phyloP scores from a whole-genome alignment of 805 yeast species.

The Hanseniaspora lindneri region DNA sequence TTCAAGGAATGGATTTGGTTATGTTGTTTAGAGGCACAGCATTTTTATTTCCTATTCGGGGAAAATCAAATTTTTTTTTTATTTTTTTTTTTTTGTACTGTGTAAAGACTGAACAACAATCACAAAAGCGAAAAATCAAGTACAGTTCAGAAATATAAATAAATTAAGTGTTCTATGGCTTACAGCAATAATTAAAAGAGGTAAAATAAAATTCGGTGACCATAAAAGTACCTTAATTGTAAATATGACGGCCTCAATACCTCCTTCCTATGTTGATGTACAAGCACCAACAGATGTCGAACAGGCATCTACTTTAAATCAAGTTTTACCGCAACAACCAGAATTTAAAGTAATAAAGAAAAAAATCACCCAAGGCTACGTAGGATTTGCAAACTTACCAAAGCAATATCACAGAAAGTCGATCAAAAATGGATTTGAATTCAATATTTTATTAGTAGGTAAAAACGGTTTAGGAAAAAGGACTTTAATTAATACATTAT shows the following conservation, averaged over 20 bases:
- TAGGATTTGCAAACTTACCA: constrained; percentile 94
- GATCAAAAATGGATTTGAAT: constrained; percentile 74
- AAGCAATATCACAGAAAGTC: constrained; percentile 98
- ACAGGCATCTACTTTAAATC: neutral
- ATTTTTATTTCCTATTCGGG: neutral
- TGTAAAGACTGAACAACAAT: neutral
- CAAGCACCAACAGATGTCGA: neutral
- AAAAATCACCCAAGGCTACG: constrained; percentile 70
- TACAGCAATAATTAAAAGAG: no score
- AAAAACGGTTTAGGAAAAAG: constrained; percentile 88
- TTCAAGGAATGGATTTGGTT: no score
- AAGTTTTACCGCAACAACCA: constrained; percentile 28
- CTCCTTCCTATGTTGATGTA: neutral
- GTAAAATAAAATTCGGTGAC: no score
- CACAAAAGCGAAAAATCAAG: neutral
- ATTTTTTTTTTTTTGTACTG: neutral
- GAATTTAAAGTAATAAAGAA: constrained; percentile 57
- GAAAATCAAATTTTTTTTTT: neutral
- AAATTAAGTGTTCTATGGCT: no score
- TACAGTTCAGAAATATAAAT: no score
- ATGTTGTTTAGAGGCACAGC: neutral
- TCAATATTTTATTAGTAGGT: constrained; percentile 83
- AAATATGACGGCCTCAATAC: neutral
- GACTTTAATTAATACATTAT: constrained; percentile 81
- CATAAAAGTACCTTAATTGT: no score